A percentile compares a stretch with the other conserved stretches of the same genome.
phyloP scores from a whole-genome alignment of 495 filamentous ascomycete species.

The Glonium stellatum region DNA sequence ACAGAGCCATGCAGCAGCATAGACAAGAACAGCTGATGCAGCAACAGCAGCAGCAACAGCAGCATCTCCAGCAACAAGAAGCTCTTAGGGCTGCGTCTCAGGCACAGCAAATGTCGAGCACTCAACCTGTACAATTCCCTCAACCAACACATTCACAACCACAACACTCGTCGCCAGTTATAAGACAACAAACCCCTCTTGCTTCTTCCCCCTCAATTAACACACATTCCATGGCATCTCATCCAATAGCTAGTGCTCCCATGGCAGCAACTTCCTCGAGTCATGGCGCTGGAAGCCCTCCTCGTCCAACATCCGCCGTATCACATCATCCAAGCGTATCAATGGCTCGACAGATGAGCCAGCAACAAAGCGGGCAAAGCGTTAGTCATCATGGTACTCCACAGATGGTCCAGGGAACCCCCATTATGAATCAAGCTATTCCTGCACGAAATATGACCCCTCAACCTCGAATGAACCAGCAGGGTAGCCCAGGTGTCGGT shows the following conservation, averaged over 20 bases:
- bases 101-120: slow-evolving; percentile 41
- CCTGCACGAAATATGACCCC: slow-evolving; percentile 52
- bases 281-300: slow-evolving; percentile 66
- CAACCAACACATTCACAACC: slow-evolving; percentile 44
- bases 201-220: slow-evolving; percentile 67
- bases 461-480: slow-evolving; percentile 32
- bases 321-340: slow-evolving; percentile 58
- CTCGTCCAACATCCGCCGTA: slow-evolving; percentile 67
- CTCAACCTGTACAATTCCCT: slow-evolving; percentile 5
- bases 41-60: slow-evolving; percentile 35
- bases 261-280: slow-evolving; percentile 77
- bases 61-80: slow-evolving; percentile 35
- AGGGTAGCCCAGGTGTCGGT: slow-evolving; percentile 43
- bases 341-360: slow-evolving; percentile 73
- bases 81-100: slow-evolving; percentile 13
- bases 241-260: slow-evolving; percentile 51
- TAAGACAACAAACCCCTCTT: slow-evolving; percentile 73
- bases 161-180: slow-evolving; percentile 68
- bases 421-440: slow-evolving; percentile 49
- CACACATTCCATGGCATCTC: slow-evolving; percentile 34
- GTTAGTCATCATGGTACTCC: slow-evolving; percentile 71
- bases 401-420: slow-evolving; percentile 70
- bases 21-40: slow-evolving; percentile 17
- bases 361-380: slow-evolving; percentile 51
- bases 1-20: slow-evolving; percentile 2